These are phyloP conservation scores for Sporisorium graminicola DNA, from an alignment of 1,284 basidiomycete genomes.

Conservation along the genomic window DNA sequence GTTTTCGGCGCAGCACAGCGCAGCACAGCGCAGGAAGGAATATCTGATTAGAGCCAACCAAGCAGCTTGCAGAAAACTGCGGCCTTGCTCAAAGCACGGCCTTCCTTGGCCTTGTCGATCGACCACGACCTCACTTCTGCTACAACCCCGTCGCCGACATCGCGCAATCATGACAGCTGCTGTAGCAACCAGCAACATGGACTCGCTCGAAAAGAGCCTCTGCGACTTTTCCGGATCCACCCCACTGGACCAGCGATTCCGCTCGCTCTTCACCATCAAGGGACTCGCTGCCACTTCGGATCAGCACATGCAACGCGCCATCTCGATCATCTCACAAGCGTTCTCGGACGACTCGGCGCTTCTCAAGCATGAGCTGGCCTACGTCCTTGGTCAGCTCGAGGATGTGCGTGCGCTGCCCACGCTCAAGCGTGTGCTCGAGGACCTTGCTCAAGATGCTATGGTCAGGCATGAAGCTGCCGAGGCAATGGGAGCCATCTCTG, in stretches of 20 bases:
- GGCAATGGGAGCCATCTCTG: conserved; percentile 94
- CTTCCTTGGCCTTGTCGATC: not conserved
- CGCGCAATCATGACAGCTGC: conserved; percentile 25
- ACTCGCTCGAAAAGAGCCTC: conserved; percentile 54
- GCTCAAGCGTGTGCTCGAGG: conserved; percentile 81
- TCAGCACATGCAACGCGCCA: conserved; percentile 72
- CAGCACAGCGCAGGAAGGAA: no score
- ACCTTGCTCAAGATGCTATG: conserved; percentile 88
- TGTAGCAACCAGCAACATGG: conserved; percentile 40
- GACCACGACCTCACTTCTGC: not conserved
- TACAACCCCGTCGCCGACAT: not conserved
- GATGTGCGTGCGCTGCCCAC: conserved; percentile 80
- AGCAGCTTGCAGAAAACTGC: not conserved
- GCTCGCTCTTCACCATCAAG: conserved; percentile 93
- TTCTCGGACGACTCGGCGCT: conserved; percentile 89
- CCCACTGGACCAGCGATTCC: conserved; percentile 88
- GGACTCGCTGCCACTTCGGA: conserved; percentile 74
- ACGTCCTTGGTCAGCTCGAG: conserved; percentile 94
- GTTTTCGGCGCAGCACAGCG: no score
- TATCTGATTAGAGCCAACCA: conserved; percentile 35
- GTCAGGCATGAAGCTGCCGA: conserved; percentile 99
- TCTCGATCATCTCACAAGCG: conserved; percentile 86
- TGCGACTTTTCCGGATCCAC: conserved; percentile 74
- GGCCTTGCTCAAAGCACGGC: not conserved
- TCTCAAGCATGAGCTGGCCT: conserved; percentile 96